Evolutionary conservation across 179 eudicot species (phyloP), one percentile per base, ranked within the genome.

Genomic region (Heliamphora pulchella): DNA sequence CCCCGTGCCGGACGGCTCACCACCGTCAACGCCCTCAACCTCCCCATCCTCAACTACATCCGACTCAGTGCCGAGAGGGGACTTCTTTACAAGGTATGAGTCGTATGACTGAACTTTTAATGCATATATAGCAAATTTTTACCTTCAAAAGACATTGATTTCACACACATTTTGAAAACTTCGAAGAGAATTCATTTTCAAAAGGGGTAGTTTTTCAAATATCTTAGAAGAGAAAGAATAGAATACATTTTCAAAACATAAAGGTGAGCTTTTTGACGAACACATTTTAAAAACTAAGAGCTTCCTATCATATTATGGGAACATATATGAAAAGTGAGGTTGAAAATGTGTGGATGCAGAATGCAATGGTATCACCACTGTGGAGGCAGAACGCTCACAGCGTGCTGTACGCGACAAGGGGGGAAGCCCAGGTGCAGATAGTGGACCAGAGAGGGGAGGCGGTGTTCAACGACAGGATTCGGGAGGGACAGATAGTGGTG

Each of bases 11-110:
- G 97, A 0, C 83, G 93, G 11, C 76, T 88, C 57, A 70, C 86
- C 55, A 81, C 88, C 68, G 68, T 89, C 61, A 91, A 89, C 79
- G 84, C 89, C 90, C 81, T 63, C 75, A 88, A 84, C 63, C 87
- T 92, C 44, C 95, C 97, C 17, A 83, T 91, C 57, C 92, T 92
- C 80, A 67, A 65, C 61, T 78, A 46, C 86, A 80, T 92, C 31
- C 89, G 73, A 54, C 89, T 92, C 71, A 90, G 94, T 66, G 92
- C 89, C 6, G 89, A 88, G 80, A 91, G 82, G 72, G 94, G 91
- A 68, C 81, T 88, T 75, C 92, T 92, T 55, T 85, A 90, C 87
- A 84, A 79, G 88, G 96, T 90, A 83, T 80, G 82, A 1, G 31
- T 31, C 31, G 31, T 31, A 31, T 31, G 31, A 31, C 31, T 31